phyloP scores from a whole-genome alignment of 23 red algal genomes.

The Pyropia haitanensis region DNA sequence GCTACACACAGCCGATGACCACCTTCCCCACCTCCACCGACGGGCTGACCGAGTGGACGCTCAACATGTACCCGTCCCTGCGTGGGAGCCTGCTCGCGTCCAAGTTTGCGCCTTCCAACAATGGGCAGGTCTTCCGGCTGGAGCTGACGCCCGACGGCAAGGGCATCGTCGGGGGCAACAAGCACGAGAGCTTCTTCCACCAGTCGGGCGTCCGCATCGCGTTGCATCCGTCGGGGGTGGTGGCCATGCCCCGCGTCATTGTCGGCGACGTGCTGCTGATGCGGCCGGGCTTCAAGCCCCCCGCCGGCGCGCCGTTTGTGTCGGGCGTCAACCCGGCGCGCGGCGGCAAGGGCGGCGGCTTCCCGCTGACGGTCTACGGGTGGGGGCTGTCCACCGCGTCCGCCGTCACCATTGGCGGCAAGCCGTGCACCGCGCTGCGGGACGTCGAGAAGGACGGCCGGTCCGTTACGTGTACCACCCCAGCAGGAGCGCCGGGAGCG shows the following conservation, averaged over 20 bases:
- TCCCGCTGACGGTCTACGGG: slow-evolving; percentile 29
- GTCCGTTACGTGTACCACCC: slow-evolving; percentile 31
- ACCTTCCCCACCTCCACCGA: slow-evolving; percentile 43
- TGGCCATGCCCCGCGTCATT: slow-evolving; percentile 58
- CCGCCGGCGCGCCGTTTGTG: slow-evolving; percentile 18
- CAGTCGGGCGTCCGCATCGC: slow-evolving; percentile 41
- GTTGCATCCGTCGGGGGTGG: slow-evolving; percentile 30
- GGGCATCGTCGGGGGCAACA: neutral
- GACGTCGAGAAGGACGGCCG: slow-evolving; percentile 24
- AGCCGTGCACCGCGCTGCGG: slow-evolving; percentile 23
- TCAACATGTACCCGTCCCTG: slow-evolving; percentile 46
- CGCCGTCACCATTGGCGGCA: slow-evolving; percentile 39
- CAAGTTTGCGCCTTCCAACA: slow-evolving; percentile 42
- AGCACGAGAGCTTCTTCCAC: too few species aligned
- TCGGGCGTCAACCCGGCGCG: slow-evolving; percentile 56
- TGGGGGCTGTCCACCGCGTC: slow-evolving; percentile 38
- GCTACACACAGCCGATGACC: slow-evolving; percentile 42
- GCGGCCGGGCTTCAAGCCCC: slow-evolving; percentile 40
- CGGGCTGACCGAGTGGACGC: slow-evolving; percentile 47
- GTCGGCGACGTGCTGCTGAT: slow-evolving; percentile 48
- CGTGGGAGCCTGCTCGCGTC: slow-evolving; percentile 47
- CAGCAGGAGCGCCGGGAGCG: slow-evolving; percentile 16
- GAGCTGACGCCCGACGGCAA: slow-evolving; percentile 18
- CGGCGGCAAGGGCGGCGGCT: slow-evolving; percentile 53
- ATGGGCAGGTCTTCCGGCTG: slow-evolving; percentile 38